Evolutionary conservation across 495 filamentous ascomycete species (phyloP), one percentile per base, ranked within the genome.

Genomic region (Podospora didyma): DNA sequence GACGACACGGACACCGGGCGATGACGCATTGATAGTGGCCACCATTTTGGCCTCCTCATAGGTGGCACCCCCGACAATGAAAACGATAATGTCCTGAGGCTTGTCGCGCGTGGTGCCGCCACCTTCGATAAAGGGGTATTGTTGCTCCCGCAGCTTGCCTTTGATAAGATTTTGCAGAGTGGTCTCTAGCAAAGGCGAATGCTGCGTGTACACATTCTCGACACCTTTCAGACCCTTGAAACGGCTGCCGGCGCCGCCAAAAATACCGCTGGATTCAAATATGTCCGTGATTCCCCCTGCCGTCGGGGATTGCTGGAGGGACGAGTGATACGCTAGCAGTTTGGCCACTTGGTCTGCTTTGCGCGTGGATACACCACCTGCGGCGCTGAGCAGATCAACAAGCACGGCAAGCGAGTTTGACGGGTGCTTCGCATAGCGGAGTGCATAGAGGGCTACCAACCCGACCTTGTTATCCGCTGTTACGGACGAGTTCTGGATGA

Each of bases 191-290:
- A 89, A 79, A 0, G 94, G 92, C 2, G 92, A 94, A 71, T 98
- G 94, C 70, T 97, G 95, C 0, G 94, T 98, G 69, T 97, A 98
- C 20, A 98, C 94, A 62, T 98, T 98, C 68, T 98, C 94, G 3
- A 97, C 92, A 14, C 94, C 94, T 66, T 96, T 96, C 17, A 98
- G 79, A 2, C 93, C 95, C 68, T 96, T 96, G 72, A 98, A 92
- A 2, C 92, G 86, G 62, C 88, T 88, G 28, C 92, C 81, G 2
- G 94, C 92, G 16, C 89, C 89, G 28, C 89, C 89, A 73, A 98
- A 96, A 53, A 98, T 89, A 6, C 89, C 92, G 14, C 37, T 86
- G 0, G 89, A 88, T 65, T 97, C 92, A 66, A 97, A 98, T 7
- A 96, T 81, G 58, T 96, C 93, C 2, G 89, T 84, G 62, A 96